Evolutionary conservation across 352 stramenopile genomes (phyloP).

Genomic region (Vaucheria bursata): DNA sequence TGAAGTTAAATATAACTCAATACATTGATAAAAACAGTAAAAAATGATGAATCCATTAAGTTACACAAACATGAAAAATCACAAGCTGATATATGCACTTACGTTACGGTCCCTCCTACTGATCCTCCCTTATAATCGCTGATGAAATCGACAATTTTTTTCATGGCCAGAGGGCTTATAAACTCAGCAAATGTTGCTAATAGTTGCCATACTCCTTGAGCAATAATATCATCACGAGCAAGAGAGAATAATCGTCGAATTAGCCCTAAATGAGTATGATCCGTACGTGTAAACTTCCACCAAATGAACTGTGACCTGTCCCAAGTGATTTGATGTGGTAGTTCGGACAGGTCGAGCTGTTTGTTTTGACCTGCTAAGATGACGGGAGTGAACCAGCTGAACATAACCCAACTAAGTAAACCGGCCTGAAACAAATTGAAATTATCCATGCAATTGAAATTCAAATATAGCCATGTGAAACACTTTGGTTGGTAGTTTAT

Average conservation of each 20-base stretch:
- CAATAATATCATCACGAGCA: conserved; percentile 16
- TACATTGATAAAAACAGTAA: no score
- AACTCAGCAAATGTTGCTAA: conserved; percentile 40
- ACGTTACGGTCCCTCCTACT: no score
- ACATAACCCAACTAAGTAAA: conserved; percentile 19
- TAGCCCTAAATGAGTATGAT: conserved; percentile 3
- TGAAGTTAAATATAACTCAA: no score
- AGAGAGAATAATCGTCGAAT: conserved; percentile 25
- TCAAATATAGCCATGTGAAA: no score
- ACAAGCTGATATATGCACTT: no score
- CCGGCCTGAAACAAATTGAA: conserved; percentile 14
- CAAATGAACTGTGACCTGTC: background rate
- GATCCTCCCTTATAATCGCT: conserved; percentile 20
- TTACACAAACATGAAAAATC: no score
- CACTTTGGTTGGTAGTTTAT: no score
- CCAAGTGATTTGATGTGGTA: conserved; percentile 24
- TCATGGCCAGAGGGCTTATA: conserved; percentile 30
- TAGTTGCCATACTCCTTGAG: conserved; percentile 36
- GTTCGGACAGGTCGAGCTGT: conserved; percentile 36
- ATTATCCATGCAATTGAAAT: no score
- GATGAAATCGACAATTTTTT: conserved; percentile 44
- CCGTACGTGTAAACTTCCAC: background rate
- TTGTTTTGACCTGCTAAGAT: conserved; percentile 34
- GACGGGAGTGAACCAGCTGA: conserved; percentile 37
- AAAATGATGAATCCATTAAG: no score